phyloP scores from a whole-genome alignment of 1,139 yeast genomes.

The Diutina ranongensis region DNA sequence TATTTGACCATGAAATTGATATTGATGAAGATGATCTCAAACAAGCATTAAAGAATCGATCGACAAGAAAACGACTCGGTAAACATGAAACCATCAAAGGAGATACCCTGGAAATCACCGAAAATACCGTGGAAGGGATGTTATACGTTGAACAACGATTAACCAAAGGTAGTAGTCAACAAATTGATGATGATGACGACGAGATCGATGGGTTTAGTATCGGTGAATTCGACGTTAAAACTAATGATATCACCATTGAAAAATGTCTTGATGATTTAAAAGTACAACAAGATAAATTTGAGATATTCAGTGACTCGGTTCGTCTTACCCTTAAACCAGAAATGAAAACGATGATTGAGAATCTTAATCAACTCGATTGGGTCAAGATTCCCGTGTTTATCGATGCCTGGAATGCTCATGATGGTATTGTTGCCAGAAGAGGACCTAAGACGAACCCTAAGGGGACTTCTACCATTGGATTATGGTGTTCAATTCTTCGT shows the following conservation, averaged over 20 bases:
- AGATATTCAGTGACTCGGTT: slow-evolving; percentile 18
- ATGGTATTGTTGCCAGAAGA: slow-evolving; percentile 57
- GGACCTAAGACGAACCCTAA: slow-evolving; percentile 44
- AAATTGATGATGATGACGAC: slow-evolving; percentile 9
- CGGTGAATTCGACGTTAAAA: slow-evolving; percentile 15
- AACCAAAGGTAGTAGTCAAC: slow-evolving; percentile 7
- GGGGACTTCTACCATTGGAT: slow-evolving; percentile 41
- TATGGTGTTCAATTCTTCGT: slow-evolving; percentile 39
- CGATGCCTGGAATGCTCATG: slow-evolving; percentile 62
- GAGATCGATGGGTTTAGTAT: slow-evolving; percentile 3
- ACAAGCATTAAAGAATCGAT: slow-evolving; percentile 22
- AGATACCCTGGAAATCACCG: slow-evolving; percentile 29
- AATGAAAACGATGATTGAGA: slow-evolving; percentile 31
- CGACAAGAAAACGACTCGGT: slow-evolving; percentile 17
- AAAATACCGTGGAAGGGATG: slow-evolving; percentile 26
- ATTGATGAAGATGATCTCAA: slow-evolving; percentile 23
- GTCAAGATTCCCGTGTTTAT: slow-evolving; percentile 52
- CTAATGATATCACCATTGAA: slow-evolving; percentile 18
- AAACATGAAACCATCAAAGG: slow-evolving; percentile 31
- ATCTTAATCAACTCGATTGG: slow-evolving; percentile 51
- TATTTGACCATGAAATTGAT: slow-evolving; percentile 19
- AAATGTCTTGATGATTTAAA: slow-evolving; percentile 13
- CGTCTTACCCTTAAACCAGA: slow-evolving; percentile 30
- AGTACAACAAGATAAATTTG: slow-evolving; percentile 15
- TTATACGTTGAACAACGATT: slow-evolving; percentile 26